These are phyloP conservation scores for Aspergillus caelatus DNA, from an alignment of 2,329 filamentous ascomycete species.

Conservation along the genomic window DNA sequence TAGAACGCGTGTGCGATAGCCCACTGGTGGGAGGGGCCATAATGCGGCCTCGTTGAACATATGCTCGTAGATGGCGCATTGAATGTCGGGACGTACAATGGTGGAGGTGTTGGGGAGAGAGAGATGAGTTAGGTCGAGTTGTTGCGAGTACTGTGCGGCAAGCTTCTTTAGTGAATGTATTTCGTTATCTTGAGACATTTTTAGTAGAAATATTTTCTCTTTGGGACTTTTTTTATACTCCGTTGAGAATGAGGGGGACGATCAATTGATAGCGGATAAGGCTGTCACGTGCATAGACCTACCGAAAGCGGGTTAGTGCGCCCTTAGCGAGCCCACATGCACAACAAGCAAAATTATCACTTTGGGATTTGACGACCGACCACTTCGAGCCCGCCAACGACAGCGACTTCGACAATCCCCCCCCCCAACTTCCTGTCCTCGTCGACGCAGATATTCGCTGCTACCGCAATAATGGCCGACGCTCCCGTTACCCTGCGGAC, in stretches of 20 bases:
- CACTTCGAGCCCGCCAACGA: conserved; percentile 33
- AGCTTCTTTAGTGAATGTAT: conserved; percentile 26
- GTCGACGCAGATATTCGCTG: conserved; percentile 32
- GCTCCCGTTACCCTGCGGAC: conserved; percentile 82
- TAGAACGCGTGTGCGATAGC: conserved; percentile 72
- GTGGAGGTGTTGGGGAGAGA: conserved; percentile 63
- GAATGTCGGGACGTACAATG: conserved; percentile 64
- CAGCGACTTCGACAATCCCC: conserved; percentile 33
- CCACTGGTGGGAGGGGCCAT: conserved; percentile 62
- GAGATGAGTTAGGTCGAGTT: conserved; percentile 64
- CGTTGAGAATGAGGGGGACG: not conserved
- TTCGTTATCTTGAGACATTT: conserved; percentile 29
- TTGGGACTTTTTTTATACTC: not conserved
- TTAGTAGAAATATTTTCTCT: no score
- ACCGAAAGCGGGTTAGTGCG: conserved; percentile 33
- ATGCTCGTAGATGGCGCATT: conserved; percentile 65
- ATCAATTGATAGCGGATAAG: conserved; percentile 9
- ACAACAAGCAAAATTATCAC: conserved; percentile 38
- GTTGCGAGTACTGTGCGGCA: conserved; percentile 75
- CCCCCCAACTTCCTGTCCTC: conserved; percentile 28
- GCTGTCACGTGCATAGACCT: conserved; percentile 14
- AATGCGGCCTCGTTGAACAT: conserved; percentile 66
- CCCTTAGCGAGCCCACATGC: conserved; percentile 48
- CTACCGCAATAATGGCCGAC: conserved; percentile 81
- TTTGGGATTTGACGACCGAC: conserved; percentile 16